Conservation (phyloP, 192 early-diverging fungal genomes). For the Cladochytrium replicatum region DNA sequence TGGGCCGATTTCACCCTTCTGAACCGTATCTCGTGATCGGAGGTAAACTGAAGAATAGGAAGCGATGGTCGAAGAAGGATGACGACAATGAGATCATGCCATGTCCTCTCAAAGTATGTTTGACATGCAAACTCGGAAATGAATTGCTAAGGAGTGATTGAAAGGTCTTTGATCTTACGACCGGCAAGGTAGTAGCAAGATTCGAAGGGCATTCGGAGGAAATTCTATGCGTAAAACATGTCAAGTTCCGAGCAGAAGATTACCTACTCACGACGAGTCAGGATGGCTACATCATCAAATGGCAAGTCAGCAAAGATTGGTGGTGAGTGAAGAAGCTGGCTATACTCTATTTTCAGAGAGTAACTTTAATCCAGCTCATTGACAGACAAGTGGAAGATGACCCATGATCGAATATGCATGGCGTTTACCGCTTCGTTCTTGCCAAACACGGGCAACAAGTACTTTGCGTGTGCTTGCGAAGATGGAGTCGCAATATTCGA, state of each 20-base stretch:
- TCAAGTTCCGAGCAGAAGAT: constrained; percentile 66
- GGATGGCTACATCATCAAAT: constrained; percentile 87
- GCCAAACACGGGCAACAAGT: constrained; percentile 87
- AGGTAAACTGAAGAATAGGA: constrained; percentile 85
- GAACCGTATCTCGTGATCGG: constrained; percentile 60
- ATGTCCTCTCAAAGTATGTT: constrained; percentile 70
- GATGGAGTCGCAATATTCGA: constrained; percentile 83
- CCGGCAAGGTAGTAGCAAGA: constrained; percentile 68
- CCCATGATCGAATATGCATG: constrained; percentile 66
- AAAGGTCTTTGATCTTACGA: constrained; percentile 69
- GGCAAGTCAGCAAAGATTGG: constrained; percentile 79
- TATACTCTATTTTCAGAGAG: not conserved
- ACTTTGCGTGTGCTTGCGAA: constrained; percentile 84
- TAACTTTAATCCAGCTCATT: constrained; percentile 44
- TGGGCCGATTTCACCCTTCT: constrained; percentile 67
- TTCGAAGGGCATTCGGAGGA: constrained; percentile 84
- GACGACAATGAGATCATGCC: constrained; percentile 91
- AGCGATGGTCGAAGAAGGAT: constrained; percentile 78
- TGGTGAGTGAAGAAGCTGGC: constrained; percentile 30
- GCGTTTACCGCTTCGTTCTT: constrained; percentile 91
- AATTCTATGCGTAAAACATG: constrained; percentile 67
- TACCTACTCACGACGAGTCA: constrained; percentile 87
- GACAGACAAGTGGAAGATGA: constrained; percentile 69
- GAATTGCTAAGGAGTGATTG: not conserved
- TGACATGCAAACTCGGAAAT: not conserved